Base-by-base conservation (phyloP, 257 asterid genomes). In the Primulina eburnea region DNA sequence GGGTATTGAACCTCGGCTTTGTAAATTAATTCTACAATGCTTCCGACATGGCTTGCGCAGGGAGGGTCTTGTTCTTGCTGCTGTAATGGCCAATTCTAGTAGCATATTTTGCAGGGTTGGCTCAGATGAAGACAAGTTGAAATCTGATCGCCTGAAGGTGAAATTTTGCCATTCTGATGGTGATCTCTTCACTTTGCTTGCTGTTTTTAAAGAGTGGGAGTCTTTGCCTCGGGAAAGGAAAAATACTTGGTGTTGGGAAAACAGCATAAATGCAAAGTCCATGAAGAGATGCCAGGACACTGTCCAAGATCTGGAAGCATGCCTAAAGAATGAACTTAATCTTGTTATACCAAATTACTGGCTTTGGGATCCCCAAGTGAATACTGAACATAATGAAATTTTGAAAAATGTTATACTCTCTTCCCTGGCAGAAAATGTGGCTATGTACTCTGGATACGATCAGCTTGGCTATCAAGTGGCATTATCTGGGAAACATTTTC, bases 31-130 rank as follows among this genome's bases (percentile, higher is more conserved):
- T 77, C 80, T 90, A 12, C 77, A 81, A 62, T 90, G 91, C 89
- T 77, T 81, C 64, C 66, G 67, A 60, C 83, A 73, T 29, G 84
- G 79, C 47, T 73, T 93, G 79, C 90, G 99, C 67, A 83, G 74
- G 73, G 97, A 93, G 77, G 99, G 97, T 71, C 77, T 93, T 67
- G 96, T 82, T 75, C 96, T 93, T 72, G 95, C 99, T 68, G 94
- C 97, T 28, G 91, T 93, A 18, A 91, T 90, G 99, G 89, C 96
- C 50, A 93, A 89, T 79, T 81, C 87, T 68, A 87, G 92, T 71
- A 90, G 88, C 87, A 85, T 93, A 77, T 93, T 93, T 77, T 93
- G 99, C 73, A 85, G 99, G 76, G 88, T 93, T 32, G 99, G 97
- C 43, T 78, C 88, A 1, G 86, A 68, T 64, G 87, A 80, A 74